These are phyloP conservation scores for Biscogniauxia sp. DNA, from an alignment of 2,329 filamentous ascomycete genomes.

Conservation along the genomic window DNA sequence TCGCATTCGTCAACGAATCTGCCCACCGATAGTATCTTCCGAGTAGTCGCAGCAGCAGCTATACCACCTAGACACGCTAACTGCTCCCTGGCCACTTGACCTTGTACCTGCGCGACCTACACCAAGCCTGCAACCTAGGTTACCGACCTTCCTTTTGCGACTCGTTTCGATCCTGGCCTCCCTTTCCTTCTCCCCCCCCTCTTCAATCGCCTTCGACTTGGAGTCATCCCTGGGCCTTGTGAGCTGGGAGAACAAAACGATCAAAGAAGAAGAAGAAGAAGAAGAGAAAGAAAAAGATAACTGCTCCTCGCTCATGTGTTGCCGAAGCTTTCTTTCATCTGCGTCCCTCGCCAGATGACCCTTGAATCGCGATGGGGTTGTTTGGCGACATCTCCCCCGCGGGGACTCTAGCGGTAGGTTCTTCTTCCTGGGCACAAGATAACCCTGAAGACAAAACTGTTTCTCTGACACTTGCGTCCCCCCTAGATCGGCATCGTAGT, in stretches of 20 bases:
- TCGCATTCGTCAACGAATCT: not conserved
- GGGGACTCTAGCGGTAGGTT: constrained; percentile 47
- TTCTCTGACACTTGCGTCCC: constrained; percentile 15
- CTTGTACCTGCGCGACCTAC: not conserved
- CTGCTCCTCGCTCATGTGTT: constrained; percentile 20
- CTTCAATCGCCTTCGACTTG: not conserved
- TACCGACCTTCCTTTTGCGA: no score
- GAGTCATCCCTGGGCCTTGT: no score
- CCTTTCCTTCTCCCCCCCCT: not conserved
- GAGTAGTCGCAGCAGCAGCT: no score
- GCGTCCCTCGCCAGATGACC: constrained; percentile 44
- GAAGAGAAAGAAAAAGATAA: not conserved
- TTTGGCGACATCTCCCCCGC: constrained; percentile 74
- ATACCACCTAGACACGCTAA: not conserved
- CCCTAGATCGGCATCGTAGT: constrained; percentile 84
- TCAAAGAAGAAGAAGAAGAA: not conserved
- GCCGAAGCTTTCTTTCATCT: constrained; percentile 18
- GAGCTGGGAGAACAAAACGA: not conserved
- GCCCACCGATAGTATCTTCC: no score
- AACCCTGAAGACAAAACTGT: not conserved
- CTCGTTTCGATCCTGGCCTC: no score
- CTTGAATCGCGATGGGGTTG: constrained; percentile 61
- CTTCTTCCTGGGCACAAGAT: not conserved
- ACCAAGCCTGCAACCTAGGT: not conserved
- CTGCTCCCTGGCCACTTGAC: not conserved